phyloP scores from a whole-genome alignment of 768 basidiomycete genomes.

The Podaxis sp. region DNA sequence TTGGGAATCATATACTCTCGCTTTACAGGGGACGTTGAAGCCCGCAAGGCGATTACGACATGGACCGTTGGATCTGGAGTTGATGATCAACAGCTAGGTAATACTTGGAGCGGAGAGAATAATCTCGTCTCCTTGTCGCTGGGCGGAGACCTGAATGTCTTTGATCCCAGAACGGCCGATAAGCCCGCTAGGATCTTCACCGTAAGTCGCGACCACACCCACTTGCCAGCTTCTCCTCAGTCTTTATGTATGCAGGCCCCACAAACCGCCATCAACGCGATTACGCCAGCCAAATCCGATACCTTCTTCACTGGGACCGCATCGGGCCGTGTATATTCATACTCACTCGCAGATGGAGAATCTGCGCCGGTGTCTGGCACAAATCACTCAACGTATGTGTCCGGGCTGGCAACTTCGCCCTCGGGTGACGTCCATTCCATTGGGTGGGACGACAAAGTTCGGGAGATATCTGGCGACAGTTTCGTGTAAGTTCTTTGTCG shows the following conservation, averaged over 20 bases:
- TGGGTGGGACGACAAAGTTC: constrained; percentile 79
- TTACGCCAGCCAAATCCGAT: constrained; percentile 35
- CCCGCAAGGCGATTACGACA: constrained; percentile 60
- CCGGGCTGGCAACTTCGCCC: constrained; percentile 51
- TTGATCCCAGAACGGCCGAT: constrained; percentile 70
- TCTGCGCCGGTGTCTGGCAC: constrained; percentile 54
- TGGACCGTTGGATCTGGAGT: constrained; percentile 79
- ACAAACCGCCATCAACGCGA: constrained; percentile 77
- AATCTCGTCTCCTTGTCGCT: constrained; percentile 83
- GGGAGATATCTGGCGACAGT: constrained; percentile 53
- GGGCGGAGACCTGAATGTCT: constrained; percentile 76
- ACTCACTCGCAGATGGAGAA: constrained; percentile 48
- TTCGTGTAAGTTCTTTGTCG: constrained; percentile 44
- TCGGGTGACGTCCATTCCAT: constrained; percentile 61
- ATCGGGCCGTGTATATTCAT: constrained; percentile 74
- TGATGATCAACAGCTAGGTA: constrained; percentile 83
- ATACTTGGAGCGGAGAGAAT: constrained; percentile 73
- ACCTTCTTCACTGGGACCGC: constrained; percentile 83
- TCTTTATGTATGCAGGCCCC: constrained; percentile 53
- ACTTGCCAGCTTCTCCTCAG: too few relatives aligned
- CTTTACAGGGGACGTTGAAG: constrained; percentile 77
- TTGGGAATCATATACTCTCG: not conserved
- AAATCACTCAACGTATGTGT: constrained; percentile 71
- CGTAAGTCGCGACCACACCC: constrained; percentile 31
- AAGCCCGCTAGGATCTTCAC: constrained; percentile 62